phyloP scores from a whole-genome alignment of 805 yeast species.

The Candida tibetensis region DNA sequence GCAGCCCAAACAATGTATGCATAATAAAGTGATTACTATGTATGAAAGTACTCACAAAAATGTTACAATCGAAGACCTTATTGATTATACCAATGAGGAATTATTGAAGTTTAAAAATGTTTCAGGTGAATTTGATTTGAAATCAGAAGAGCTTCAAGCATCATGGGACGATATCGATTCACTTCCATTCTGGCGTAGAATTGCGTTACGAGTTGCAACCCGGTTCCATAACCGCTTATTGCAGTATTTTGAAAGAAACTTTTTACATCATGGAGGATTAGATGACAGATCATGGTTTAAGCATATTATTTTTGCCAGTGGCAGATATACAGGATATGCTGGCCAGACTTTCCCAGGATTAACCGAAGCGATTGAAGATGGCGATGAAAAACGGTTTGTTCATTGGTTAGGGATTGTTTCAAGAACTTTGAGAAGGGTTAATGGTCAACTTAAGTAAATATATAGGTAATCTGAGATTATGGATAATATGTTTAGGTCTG shows the following conservation, averaged over 20 bases:
- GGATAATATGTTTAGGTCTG: no score
- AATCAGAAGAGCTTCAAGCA: conserved; percentile 25
- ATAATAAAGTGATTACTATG: conserved; percentile 6
- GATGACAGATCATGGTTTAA: conserved; percentile 56
- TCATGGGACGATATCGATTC: conserved; percentile 29
- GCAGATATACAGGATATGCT: conserved; percentile 47
- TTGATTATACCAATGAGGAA: conserved; percentile 20
- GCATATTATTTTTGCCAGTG: conserved; percentile 63
- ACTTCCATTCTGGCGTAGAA: conserved; percentile 35
- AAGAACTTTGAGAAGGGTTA: conserved; percentile 32
- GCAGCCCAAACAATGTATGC: conserved; percentile 8
- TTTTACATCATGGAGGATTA: conserved; percentile 47
- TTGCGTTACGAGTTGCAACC: conserved; percentile 30
- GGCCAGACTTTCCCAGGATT: conserved; percentile 60
- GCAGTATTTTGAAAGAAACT: conserved; percentile 52
- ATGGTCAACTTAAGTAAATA: neutral
- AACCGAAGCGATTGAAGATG: conserved; percentile 49
- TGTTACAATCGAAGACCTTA: conserved; percentile 22
- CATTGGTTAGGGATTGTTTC: conserved; percentile 45
- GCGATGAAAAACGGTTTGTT: conserved; percentile 42
- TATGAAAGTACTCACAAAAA: conserved; percentile 13
- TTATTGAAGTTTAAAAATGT: conserved; percentile 18
- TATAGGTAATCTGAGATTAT: no score
- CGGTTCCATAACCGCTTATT: conserved; percentile 33
- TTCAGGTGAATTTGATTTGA: conserved; percentile 28